Evolutionary conservation across 331 rosid species (phyloP).

Genomic region (Dryas integrifolia): DNA sequence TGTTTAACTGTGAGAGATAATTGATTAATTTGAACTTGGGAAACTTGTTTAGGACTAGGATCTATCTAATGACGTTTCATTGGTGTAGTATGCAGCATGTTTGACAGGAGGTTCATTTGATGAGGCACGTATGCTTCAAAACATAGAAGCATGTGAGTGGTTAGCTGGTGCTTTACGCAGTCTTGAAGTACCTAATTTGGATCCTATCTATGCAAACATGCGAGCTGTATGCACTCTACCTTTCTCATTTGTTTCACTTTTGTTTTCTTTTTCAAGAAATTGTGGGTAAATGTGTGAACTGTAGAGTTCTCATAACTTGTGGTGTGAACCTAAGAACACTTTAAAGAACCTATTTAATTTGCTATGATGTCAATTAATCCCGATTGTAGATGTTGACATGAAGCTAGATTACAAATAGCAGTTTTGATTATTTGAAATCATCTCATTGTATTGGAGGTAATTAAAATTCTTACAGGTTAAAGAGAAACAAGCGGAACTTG

Average conservation of each 20-base stretch:
- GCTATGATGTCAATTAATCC: not conserved
- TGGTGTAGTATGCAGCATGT: constrained; percentile 68
- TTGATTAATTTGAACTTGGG: constrained; percentile 24
- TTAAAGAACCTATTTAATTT: not conserved
- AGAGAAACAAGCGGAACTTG: constrained; percentile 88
- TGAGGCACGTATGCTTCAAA: constrained; percentile 70
- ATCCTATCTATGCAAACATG: constrained; percentile 70
- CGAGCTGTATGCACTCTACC: constrained; percentile 68
- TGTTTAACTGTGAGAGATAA: constrained; percentile 14
- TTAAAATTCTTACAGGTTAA: constrained; percentile 61
- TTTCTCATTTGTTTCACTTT: constrained; percentile 18
- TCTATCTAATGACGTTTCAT: constrained; percentile 39
- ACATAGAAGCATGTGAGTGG: constrained; percentile 91
- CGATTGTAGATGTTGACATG: not conserved
- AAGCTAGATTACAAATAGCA: constrained; percentile 3
- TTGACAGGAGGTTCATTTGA: constrained; percentile 81
- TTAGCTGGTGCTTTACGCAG: constrained; percentile 66
- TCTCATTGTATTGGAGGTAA: constrained; percentile 17
- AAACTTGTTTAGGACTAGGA: constrained; percentile 19
- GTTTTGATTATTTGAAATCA: not conserved
- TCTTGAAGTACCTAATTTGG: constrained; percentile 63
- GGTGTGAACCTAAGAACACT: not conserved
- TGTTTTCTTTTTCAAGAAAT: constrained; percentile 9
- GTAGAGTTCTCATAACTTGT: not conserved
- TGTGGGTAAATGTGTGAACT: constrained; percentile 3